phyloP scores from a whole-genome alignment of 2,329 filamentous ascomycete species.

The Cladophialophora immunda region DNA sequence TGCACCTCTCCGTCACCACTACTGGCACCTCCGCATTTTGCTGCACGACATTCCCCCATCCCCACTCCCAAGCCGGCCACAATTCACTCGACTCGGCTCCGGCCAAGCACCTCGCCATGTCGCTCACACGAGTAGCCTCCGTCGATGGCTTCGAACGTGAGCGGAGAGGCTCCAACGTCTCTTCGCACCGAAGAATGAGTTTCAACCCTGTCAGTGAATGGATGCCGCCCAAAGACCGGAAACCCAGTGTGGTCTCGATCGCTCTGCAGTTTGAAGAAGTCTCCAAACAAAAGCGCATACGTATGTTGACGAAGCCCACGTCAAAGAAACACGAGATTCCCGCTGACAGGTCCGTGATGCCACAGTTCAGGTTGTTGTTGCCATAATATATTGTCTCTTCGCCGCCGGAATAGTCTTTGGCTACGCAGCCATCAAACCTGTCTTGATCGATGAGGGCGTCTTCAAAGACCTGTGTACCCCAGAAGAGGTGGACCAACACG shows the following conservation, averaged over 20 bases:
- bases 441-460: conserved; percentile 76
- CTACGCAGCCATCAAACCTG: conserved; percentile 83
- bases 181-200: conserved; percentile 48
- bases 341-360: conserved; percentile 26
- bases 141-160: conserved; percentile 54
- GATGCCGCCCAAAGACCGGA: conserved; percentile 46
- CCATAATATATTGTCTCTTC: conserved; percentile 77
- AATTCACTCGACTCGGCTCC: conserved; percentile 5
- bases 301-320: conserved; percentile 50
- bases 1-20: conserved; percentile 2
- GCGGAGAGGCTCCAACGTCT: conserved; percentile 45
- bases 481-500: conserved; percentile 59
- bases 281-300: conserved; percentile 60
- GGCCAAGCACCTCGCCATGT: conserved; percentile 46
- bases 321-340: background rate
- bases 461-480: conserved; percentile 71
- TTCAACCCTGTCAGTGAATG: conserved; percentile 55
- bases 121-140: conserved; percentile 53
- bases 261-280: conserved; percentile 53
- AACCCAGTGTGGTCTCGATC: conserved; percentile 36
- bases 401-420: conserved; percentile 84
- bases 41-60: conserved; percentile 22
- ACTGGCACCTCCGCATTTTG: conserved; percentile 29
- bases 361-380: conserved; percentile 73
- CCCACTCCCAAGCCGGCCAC: conserved; percentile 11